These are phyloP conservation scores for Chlorella sorokiniana DNA, from an alignment of 139 green algal species.

Conservation along the genomic window DNA sequence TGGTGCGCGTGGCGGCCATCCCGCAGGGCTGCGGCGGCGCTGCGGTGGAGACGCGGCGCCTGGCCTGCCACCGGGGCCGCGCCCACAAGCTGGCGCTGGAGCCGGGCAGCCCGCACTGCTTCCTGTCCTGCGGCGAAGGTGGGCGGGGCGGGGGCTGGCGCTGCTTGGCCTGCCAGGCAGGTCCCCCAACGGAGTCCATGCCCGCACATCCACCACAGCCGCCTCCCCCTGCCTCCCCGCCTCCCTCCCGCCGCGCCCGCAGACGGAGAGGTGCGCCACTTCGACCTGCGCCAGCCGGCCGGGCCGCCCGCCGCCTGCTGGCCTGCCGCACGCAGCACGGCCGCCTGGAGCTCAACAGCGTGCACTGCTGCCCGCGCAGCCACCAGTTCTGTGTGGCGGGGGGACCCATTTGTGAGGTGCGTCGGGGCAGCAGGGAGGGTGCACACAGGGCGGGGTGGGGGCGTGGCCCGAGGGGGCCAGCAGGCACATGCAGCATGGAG, in stretches of 20 bases:
- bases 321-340: slow-evolving; percentile 13
- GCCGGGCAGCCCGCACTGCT: slow-evolving; percentile 54
- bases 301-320: slow-evolving; percentile 33
- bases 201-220: neutral
- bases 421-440: neutral
- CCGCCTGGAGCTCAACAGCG: slow-evolving; percentile 36
- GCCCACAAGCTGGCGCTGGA: slow-evolving; percentile 79
- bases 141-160: too few relatives aligned
- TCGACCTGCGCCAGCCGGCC: slow-evolving; percentile 48
- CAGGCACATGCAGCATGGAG: neutral
- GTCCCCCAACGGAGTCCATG: neutral
- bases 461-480: neutral
- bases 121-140: slow-evolving; percentile 61
- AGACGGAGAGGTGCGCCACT: slow-evolving; percentile 38
- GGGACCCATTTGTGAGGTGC: slow-evolving; percentile 46
- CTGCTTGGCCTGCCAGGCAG: too few relatives aligned
- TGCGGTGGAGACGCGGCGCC: slow-evolving; percentile 29
- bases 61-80: slow-evolving; percentile 51
- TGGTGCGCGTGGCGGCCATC: slow-evolving; percentile 50
- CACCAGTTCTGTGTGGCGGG: slow-evolving; percentile 59
- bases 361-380: slow-evolving; percentile 51
- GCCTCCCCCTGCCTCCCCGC: neutral
- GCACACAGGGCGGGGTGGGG: neutral
- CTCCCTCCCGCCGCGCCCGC: neutral
- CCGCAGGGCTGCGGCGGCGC: neutral